phyloP scores from a whole-genome alignment of 441 rosid species.

The Gossypium schwendimanii region DNA sequence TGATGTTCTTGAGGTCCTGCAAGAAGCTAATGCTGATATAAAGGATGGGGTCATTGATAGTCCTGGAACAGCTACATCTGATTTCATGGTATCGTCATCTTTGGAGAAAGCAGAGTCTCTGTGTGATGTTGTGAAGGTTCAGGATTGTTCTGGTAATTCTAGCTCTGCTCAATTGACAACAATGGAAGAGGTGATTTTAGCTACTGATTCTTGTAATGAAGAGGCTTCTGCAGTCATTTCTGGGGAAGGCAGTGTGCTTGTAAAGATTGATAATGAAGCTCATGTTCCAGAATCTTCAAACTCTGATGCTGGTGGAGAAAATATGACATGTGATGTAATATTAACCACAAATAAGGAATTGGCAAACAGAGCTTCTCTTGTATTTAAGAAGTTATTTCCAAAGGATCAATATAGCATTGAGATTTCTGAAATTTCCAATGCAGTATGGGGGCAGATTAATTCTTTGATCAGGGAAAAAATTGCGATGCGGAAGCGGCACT shows the following conservation, averaged over 20 bases:
- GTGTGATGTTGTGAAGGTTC: conserved; percentile 21
- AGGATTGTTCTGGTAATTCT: conserved; percentile 26
- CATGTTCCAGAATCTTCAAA: conserved; percentile 2
- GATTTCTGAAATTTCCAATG: conserved; percentile 24
- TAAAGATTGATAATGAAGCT: conserved; percentile 18
- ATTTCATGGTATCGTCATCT: conserved; percentile 33
- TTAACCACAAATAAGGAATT: conserved; percentile 58
- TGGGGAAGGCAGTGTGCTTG: conserved; percentile 21
- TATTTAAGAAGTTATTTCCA: conserved; percentile 50
- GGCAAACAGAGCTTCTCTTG: conserved; percentile 53
- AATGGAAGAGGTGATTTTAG: conserved; percentile 10
- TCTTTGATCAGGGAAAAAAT: conserved; percentile 41
- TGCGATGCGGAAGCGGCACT: conserved; percentile 34
- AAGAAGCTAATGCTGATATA: conserved; percentile 25
- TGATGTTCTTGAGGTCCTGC: conserved; percentile 32
- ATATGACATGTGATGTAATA: conserved; percentile 33
- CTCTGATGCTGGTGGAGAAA: conserved; percentile 25
- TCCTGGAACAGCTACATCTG: conserved; percentile 67
- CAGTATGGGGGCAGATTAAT: conserved; percentile 25
- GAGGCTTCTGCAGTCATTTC: conserved; percentile 21
- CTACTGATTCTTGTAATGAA: conserved; percentile 21
- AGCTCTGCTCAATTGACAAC: conserved; percentile 20
- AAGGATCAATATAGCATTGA: conserved; percentile 30
- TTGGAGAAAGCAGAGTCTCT: conserved; percentile 20
- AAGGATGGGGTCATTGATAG: conserved; percentile 59